These are phyloP conservation scores for Phytophthora hybrid DNA, from an alignment of 352 stramenopile genomes.

Conservation along the genomic window DNA sequence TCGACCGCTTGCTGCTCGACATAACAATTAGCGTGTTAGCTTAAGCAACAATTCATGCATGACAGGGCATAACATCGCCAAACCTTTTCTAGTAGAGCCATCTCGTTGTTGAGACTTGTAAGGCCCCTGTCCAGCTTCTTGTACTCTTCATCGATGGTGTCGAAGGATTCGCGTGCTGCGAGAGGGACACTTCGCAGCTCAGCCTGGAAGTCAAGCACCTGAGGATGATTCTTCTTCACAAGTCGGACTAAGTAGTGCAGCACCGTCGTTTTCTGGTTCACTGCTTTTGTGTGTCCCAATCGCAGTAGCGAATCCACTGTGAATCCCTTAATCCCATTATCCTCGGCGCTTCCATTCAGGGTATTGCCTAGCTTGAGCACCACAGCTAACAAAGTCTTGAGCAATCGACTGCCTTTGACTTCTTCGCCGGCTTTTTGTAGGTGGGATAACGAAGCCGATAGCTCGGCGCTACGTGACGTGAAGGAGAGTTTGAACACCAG, in stretches of 20 bases:
- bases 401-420: slow-evolving; percentile 91
- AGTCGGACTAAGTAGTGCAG: slow-evolving; percentile 98
- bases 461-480: slow-evolving; percentile 77
- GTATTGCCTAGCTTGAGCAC: slow-evolving; percentile 98
- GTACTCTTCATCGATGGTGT: slow-evolving; percentile 73
- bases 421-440: slow-evolving; percentile 94
- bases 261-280: slow-evolving; percentile 98
- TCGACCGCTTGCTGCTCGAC: slow-evolving; percentile 40
- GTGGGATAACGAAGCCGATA: slow-evolving; percentile 79
- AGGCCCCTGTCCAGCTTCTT: slow-evolving; percentile 63
- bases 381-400: slow-evolving; percentile 96
- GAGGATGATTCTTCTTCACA: slow-evolving; percentile 95
- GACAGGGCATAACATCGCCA: not conserved
- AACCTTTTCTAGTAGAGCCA: slow-evolving; percentile 59
- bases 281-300: slow-evolving; percentile 95
- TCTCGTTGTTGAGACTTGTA: slow-evolving; percentile 53
- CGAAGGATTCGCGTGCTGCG: slow-evolving; percentile 86
- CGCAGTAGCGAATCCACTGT: slow-evolving; percentile 96
- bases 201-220: slow-evolving; percentile 92
- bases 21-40: slow-evolving; percentile 10
- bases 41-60: not conserved
- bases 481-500: slow-evolving; percentile 88
- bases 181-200: slow-evolving; percentile 88
- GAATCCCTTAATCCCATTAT: slow-evolving; percentile 94
- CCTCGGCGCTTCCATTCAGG: slow-evolving; percentile 93